A percentile compares a stretch with the other conserved stretches of the same genome.
These are phyloP conservation scores for Moricandia arvensis DNA, from an alignment of 345 rosid species.

Conservation along the genomic window DNA sequence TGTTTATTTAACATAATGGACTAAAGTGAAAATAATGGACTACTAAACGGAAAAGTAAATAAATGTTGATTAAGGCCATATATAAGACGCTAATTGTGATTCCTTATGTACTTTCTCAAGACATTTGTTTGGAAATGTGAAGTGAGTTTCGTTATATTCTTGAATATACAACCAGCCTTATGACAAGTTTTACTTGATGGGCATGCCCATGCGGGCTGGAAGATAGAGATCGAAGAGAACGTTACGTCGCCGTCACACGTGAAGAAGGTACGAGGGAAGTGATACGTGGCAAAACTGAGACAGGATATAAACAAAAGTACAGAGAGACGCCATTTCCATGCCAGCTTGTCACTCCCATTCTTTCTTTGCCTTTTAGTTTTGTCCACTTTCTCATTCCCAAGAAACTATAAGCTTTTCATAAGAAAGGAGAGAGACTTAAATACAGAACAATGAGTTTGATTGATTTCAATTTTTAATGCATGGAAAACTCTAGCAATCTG, in stretches of 20 bases:
- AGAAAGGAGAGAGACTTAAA: neutral
- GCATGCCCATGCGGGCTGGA: neutral
- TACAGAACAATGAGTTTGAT: neutral
- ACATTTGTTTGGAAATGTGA: neutral
- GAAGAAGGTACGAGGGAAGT: constrained; percentile 13
- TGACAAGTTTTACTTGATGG: neutral
- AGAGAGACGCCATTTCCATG: constrained; percentile 25
- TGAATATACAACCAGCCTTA: neutral
- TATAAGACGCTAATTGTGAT: neutral
- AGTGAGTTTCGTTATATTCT: neutral
- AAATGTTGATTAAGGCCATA: neutral
- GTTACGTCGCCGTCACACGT: constrained; percentile 8
- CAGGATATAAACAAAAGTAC: neutral
- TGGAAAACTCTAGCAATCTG: neutral
- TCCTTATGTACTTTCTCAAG: neutral
- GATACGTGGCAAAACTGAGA: constrained; percentile 7
- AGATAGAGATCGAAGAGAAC: neutral
- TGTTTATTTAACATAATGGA: neutral
- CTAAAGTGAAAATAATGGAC: neutral
- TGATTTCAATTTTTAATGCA: neutral
- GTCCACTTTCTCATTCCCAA: constrained; percentile 12
- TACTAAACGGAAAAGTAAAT: neutral
- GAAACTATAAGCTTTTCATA: neutral
- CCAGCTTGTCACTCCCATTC: constrained; percentile 20
- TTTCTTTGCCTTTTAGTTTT: neutral